Evolutionary conservation across 805 yeast species (phyloP).

Genomic region (Candida khao-thaluensis): DNA sequence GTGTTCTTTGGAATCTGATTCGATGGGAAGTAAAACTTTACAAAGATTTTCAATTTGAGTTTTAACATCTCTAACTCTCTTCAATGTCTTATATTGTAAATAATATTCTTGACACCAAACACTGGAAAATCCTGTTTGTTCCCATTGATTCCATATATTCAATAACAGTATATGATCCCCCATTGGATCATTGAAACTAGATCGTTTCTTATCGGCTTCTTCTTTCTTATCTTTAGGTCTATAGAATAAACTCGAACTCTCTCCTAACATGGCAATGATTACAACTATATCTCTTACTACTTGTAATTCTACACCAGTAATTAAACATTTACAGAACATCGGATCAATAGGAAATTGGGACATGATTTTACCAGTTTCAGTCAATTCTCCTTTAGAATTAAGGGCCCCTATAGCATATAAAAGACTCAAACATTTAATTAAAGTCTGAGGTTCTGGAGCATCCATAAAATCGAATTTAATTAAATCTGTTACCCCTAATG

Average conservation of each 20-base stretch:
- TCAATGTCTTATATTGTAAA: conserved; percentile 71
- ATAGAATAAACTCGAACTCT: conserved; percentile 66
- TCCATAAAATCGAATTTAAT: conserved; percentile 88
- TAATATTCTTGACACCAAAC: conserved; percentile 87
- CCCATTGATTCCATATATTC: conserved; percentile 79
- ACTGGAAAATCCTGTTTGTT: conserved; percentile 58
- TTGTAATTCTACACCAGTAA: conserved; percentile 57
- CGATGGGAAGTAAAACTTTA: conserved; percentile 25
- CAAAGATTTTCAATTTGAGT: conserved; percentile 67
- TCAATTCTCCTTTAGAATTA: conserved; percentile 73
- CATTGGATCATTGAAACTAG: conserved; percentile 50
- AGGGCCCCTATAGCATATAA: conserved; percentile 87
- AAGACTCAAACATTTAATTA: conserved; percentile 74
- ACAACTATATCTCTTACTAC: conserved; percentile 71
- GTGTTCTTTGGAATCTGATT: conserved; percentile 11
- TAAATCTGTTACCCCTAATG: conserved; percentile 82
- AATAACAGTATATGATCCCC: conserved; percentile 83
- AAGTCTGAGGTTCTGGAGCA: conserved; percentile 71
- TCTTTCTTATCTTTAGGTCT: conserved; percentile 67
- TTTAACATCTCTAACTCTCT: conserved; percentile 66
- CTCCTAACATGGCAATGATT: conserved; percentile 81
- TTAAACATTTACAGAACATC: conserved; percentile 73
- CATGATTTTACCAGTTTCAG: conserved; percentile 79
- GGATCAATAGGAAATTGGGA: conserved; percentile 93
- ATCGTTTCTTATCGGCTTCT: conserved; percentile 63